Conservation (phyloP, 345 rosid species). For the Gossypium raimondii region DNA sequence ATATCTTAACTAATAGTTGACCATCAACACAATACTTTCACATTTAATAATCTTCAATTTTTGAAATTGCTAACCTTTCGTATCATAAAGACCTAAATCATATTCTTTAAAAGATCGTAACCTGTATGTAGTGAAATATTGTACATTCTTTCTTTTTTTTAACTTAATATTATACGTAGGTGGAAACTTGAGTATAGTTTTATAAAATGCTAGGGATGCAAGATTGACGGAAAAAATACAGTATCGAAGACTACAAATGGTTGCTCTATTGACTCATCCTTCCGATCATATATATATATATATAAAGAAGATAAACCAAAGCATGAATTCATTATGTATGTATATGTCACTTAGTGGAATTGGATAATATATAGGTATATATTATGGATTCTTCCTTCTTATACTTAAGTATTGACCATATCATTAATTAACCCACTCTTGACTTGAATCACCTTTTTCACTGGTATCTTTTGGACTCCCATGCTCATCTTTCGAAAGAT, state of each 20-base stretch:
- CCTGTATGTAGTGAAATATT: too few relatives aligned
- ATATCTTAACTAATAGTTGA: too few relatives aligned
- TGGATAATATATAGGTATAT: not conserved
- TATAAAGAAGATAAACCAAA: not conserved
- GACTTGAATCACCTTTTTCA: not conserved
- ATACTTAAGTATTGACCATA: not conserved
- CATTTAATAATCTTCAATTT: too few relatives aligned
- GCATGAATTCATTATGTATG: not conserved
- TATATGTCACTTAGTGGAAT: not conserved
- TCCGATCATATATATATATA: not conserved
- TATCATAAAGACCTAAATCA: too few relatives aligned
- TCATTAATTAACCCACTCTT: not conserved
- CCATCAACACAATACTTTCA: too few relatives aligned
- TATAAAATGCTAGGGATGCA: not conserved
- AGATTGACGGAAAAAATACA: not conserved
- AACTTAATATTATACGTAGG: too few relatives aligned
- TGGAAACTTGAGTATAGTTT: too few relatives aligned
- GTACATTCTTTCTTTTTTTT: too few relatives aligned
- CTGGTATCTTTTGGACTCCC: too few relatives aligned
- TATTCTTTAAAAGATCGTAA: too few relatives aligned
- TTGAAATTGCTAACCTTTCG: too few relatives aligned
- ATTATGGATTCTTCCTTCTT: not conserved
- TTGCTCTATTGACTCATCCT: not conserved
- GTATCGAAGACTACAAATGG: not conserved
- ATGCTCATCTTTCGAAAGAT: too few relatives aligned